Base-by-base conservation (phyloP, 2,329 filamentous ascomycete genomes). In the Claviceps citrina region DNA sequence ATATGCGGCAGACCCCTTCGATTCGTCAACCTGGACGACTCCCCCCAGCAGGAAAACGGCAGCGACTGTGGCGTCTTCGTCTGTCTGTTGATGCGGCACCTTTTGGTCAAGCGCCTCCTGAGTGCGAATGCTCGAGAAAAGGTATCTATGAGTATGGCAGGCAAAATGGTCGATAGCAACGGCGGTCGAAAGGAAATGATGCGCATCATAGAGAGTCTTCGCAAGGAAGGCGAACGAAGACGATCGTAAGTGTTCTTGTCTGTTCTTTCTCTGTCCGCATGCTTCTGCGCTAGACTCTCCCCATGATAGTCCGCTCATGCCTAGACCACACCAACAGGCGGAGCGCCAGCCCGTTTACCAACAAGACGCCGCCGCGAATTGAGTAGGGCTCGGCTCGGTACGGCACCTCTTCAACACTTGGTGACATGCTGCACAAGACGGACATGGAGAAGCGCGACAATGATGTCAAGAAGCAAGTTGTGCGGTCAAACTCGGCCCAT, bases 1-100 rank as follows among this genome's bases (percentile, higher is more conserved):
- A 64, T 96, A 24, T 68, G 96, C 0, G 68, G 70, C 26, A 72
- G 73, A 42, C 68, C 68, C 5, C 62, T 93, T 15, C 69, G 78
- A 16, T 95, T 93, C 55, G 73, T 87, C 53, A 78, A 89, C 57
- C 70, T 98, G 40, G 68, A 80, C 0, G 89, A 96, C 54, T 81
- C 77, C 8, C 91, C 91, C 0, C 82, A 93, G 52, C 91, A 98
- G 59, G 81, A 87, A 50, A 96, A 96, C 49, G 78, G 82, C 20
- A 89, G 76, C 54, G 91, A 98, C 60, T 98, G 91, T 51, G 91
- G 91, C 15, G 84, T 98, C 1, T 96, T 87, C 58, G 91, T 98
- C 3, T 96, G 91, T 59, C 73, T 96, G 48, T 72, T 89, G 46
- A 98, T 98, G 87, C 78, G 86, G 36, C 83, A 95, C 61, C 64